Base-by-base conservation (phyloP, 306 rosid genomes). In the Rubus idaeus region DNA sequence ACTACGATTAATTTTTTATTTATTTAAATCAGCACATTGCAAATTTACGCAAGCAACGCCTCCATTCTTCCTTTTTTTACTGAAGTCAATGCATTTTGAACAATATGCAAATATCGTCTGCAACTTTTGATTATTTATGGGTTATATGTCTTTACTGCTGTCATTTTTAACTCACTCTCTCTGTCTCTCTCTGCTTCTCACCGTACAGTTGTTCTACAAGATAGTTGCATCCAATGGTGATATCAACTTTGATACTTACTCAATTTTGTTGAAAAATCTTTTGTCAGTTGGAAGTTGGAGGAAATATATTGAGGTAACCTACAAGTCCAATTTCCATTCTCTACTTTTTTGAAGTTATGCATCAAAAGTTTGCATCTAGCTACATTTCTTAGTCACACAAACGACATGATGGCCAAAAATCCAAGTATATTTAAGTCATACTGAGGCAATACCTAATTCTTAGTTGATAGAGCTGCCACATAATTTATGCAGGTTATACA, bases 231-330 rank as follows among this genome's bases (percentile, higher is more conserved):
- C 89, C 3, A 92, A 93, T 55, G 89, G 90, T 79, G 87, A 86
- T 64, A 68, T 92, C 77, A 87, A 85, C 84, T 76, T 84, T 53
- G 86, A 60, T 71, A 94, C 97, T 75, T 94, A 90, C 70, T 89
- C 97, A 82, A 82, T 91, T 77, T 78, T 94, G 83, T 82, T 94
- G 89, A 90, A 94, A 87, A 94, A 88, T 83, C 97, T 94, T 65
- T 79, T 94, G 84, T 85, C 85, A 26, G 79, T 90, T 20, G 95
- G 98, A 75, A 92, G 89, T 75, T 94, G 98, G 98, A 94, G 98
- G 79, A 94, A 94, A 78, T 91, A 92, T 85, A 85, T 94, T 75
- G 97, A 94, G 98, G 98, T 89, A 83, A 73, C 14, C 8, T 46
- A 52, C 55, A 55, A 41, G 51, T 76, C 17, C 47, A 40, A 35